phyloP scores from a whole-genome alignment of 2,329 filamentous ascomycete genomes.

The Diplodia sapinea region DNA sequence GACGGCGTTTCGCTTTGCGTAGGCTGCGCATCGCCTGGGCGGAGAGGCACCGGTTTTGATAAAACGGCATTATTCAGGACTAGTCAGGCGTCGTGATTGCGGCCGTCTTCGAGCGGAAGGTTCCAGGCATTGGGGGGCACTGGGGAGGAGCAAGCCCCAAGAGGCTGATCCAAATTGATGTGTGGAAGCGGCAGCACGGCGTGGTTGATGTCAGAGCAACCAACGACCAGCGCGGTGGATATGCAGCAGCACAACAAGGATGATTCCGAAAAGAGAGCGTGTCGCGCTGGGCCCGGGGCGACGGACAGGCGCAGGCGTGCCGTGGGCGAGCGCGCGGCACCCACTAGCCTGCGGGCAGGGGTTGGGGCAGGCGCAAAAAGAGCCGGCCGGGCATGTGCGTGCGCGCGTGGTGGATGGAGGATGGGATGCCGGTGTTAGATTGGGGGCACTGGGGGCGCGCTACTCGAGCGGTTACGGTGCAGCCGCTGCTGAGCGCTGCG shows the following conservation, averaged over 20 bases:
- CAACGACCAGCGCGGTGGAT: conserved; percentile 30
- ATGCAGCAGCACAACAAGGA: conserved; percentile 31
- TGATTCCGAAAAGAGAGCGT: conserved; percentile 30
- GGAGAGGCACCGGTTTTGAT: conserved; percentile 44
- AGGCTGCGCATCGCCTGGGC: conserved; percentile 40
- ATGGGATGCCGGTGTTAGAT: conserved; percentile 30
- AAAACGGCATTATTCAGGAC: conserved; percentile 47
- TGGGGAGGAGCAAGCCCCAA: conserved; percentile 38
- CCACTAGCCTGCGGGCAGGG: conserved; percentile 26
- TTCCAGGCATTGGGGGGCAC: conserved; percentile 42
- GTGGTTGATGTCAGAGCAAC: conserved; percentile 33
- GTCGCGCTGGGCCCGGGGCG: conserved; percentile 23
- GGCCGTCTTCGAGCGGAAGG: conserved; percentile 41
- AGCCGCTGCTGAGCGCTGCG: conserved; percentile 25
- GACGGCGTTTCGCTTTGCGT: conserved; percentile 35
- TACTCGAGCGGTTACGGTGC: conserved; percentile 28
- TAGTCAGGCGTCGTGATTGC: conserved; percentile 35
- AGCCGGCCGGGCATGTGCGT: conserved; percentile 29
- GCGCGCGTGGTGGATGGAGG: conserved; percentile 29
- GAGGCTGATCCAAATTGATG: conserved; percentile 48
- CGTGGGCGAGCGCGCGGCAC: conserved; percentile 23
- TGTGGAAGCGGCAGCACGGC: conserved; percentile 29
- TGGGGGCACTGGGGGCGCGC: conserved; percentile 29
- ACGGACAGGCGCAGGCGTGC: conserved; percentile 28
- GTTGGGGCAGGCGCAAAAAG: conserved; percentile 27